phyloP scores from a whole-genome alignment of 1,284 basidiomycete species.

The Puccinia brachypodii region DNA sequence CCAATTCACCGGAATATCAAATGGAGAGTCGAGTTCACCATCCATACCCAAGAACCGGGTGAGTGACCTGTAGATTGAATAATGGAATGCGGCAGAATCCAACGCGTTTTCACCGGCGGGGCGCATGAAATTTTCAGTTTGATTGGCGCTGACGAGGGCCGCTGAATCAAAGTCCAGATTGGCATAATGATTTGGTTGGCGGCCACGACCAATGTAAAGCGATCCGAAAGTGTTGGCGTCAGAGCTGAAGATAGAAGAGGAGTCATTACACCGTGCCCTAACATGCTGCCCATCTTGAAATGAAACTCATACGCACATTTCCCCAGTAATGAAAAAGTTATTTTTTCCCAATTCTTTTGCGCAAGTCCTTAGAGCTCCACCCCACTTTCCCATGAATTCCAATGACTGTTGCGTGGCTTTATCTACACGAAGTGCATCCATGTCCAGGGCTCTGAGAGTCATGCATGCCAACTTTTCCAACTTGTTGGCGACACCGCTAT shows the following conservation, averaged over 20 bases:
- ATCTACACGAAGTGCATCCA: slow-evolving; percentile 51
- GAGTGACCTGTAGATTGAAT: slow-evolving; percentile 80
- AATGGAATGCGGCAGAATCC: slow-evolving; percentile 82
- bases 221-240: slow-evolving; percentile 85
- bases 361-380: slow-evolving; percentile 48
- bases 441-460: slow-evolving; percentile 50
- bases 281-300: neutral
- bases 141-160: slow-evolving; percentile 63
- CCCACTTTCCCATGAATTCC: slow-evolving; percentile 50
- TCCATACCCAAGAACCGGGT: slow-evolving; percentile 86
- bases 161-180: slow-evolving; percentile 66
- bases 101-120: slow-evolving; percentile 66
- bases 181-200: slow-evolving; percentile 68
- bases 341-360: slow-evolving; percentile 49
- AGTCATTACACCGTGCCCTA: neutral
- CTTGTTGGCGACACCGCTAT: slow-evolving; percentile 42
- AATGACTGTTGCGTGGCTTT: slow-evolving; percentile 51
- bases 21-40: slow-evolving; percentile 81
- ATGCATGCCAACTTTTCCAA: slow-evolving; percentile 50
- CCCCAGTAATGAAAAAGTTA: slow-evolving; percentile 51
- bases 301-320: slow-evolving; percentile 51
- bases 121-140: slow-evolving; percentile 73
- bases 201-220: slow-evolving; percentile 81
- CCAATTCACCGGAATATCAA: slow-evolving; percentile 76
- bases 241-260: slow-evolving; percentile 60